Evolutionary conservation across 2,329 filamentous ascomycete genomes (phyloP).

Genomic region (Neofusicoccum ribis): DNA sequence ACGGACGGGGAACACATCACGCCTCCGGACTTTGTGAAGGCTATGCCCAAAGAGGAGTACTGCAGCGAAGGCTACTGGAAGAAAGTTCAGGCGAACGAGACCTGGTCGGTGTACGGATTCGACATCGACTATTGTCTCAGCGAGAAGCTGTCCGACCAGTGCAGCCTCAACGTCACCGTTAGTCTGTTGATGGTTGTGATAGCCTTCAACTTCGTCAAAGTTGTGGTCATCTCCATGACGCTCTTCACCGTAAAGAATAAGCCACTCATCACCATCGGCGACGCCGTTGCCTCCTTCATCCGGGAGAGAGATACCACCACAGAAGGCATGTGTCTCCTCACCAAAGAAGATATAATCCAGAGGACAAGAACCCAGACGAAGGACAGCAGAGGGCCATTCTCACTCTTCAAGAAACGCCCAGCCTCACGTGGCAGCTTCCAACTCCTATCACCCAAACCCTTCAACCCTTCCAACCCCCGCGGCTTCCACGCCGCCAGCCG

Average conservation of each 20-base stretch:
- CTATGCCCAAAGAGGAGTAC: not conserved
- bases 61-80: constrained; percentile 19
- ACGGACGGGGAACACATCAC: no score
- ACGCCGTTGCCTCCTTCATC: constrained; percentile 28
- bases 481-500: no score
- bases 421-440: no score
- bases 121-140: constrained; percentile 1
- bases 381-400: no score
- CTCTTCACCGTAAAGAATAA: not conserved
- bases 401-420: no score
- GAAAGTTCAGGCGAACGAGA: not conserved
- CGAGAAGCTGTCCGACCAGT: not conserved
- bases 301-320: constrained; percentile 4
- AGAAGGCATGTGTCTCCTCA: not conserved
- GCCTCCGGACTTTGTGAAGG: no score
- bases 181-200: not conserved
- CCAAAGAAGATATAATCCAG: not conserved
- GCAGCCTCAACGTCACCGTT: not conserved
- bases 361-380: not conserved
- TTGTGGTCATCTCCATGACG: not conserved
- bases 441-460: no score
- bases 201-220: not conserved
- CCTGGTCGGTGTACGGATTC: not conserved
- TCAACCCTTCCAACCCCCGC: no score
- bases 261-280: constrained; percentile 29